These are phyloP conservation scores for Wickerhamomyces rabaulensis DNA, from an alignment of 805 yeast species.

Conservation along the genomic window DNA sequence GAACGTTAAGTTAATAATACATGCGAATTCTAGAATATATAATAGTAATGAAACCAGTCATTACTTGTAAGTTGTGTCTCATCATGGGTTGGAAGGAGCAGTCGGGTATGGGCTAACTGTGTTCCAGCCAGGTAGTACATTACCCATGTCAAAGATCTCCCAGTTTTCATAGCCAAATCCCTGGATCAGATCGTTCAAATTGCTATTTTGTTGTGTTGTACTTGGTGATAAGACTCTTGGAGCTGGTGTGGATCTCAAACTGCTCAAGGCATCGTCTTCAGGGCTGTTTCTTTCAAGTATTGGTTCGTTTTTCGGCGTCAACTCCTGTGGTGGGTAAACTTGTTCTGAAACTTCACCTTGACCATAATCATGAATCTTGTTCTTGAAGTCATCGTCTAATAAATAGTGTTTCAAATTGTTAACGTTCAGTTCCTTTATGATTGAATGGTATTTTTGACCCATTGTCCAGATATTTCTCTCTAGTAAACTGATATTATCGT, in stretches of 20 bases:
- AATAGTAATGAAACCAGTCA: not conserved
- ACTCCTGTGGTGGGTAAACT: not conserved
- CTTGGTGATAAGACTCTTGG: not conserved
- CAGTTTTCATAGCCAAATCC: conserved; percentile 7
- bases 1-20: not conserved
- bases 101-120: not conserved
- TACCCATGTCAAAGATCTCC: conserved; percentile 9
- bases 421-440: conserved; percentile 5
- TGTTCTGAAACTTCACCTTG: conserved; percentile 8
- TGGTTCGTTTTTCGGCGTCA: not conserved
- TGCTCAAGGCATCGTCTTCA: not conserved
- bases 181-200: conserved; percentile 4
- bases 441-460: conserved; percentile 8
- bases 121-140: conserved; percentile 7
- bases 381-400: conserved; percentile 6
- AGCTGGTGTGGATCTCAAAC: not conserved
- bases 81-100: not conserved
- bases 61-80: not conserved
- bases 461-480: conserved; percentile 7
- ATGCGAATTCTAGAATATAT: not conserved
- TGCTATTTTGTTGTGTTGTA: not conserved
- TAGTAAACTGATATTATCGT: conserved; percentile 5
- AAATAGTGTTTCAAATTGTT: conserved; percentile 7
- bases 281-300: not conserved
- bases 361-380: conserved; percentile 12